Evolutionary conservation across 1,139 yeast species (phyloP).

Genomic region (Candida sp.): DNA sequence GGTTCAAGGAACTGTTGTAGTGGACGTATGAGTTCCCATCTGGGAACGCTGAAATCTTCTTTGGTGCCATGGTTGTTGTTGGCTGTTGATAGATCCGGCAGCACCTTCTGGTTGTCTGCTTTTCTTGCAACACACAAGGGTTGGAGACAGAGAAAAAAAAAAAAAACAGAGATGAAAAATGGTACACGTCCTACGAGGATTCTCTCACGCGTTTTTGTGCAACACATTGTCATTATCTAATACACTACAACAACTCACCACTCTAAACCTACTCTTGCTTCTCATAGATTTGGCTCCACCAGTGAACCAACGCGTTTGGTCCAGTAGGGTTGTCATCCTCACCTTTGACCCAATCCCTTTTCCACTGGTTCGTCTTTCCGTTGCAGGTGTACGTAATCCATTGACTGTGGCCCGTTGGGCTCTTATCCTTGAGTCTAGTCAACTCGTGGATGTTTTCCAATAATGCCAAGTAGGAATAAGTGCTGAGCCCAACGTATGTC

Average conservation of each 20-base stretch:
- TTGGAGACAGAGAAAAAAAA: neutral
- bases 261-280: neutral
- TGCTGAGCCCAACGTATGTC: neutral
- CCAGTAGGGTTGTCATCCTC: neutral
- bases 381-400: neutral
- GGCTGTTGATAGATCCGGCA: neutral
- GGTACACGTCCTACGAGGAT: neutral
- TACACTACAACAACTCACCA: neutral
- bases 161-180: neutral
- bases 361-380: neutral
- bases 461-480: neutral
- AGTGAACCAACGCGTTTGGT: neutral
- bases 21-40: slow-evolving; percentile 52
- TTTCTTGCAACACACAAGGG: neutral
- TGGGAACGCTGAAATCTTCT: slow-evolving; percentile 39
- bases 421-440: neutral
- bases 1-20: slow-evolving; percentile 33
- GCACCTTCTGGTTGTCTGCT: neutral
- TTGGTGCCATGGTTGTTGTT: slow-evolving; percentile 9
- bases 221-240: neutral
- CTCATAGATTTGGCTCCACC: neutral
- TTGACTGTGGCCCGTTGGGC: neutral
- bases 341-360: slow-evolving; percentile 1
- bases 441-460: neutral
- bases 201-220: slow-evolving; percentile 1